phyloP scores from a whole-genome alignment of 2,329 filamentous ascomycete genomes.

The Pseudopyrenochaeta lycopersici region DNA sequence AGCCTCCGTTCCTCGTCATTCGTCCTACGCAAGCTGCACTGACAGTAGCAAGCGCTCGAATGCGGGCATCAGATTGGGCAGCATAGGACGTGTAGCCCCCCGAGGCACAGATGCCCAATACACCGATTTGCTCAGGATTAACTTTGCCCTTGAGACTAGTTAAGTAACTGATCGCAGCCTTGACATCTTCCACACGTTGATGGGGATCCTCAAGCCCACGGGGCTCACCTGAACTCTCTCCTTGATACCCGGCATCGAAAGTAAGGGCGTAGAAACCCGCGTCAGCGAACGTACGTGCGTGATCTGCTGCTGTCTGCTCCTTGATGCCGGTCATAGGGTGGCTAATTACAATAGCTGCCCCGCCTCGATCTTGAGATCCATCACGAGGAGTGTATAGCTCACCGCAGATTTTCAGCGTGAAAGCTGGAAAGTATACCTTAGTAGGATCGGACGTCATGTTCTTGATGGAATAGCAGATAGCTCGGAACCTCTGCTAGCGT shows the following conservation, averaged over 20 bases:
- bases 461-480: too few species aligned
- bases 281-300: conserved; percentile 42
- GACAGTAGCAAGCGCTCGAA: conserved; percentile 50
- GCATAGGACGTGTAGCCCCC: conserved; percentile 48
- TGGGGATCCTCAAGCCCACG: conserved; percentile 50
- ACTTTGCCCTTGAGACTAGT: conserved; percentile 33
- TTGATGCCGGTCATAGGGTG: conserved; percentile 49
- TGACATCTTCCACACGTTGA: conserved; percentile 50
- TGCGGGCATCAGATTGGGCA: conserved; percentile 50
- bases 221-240: conserved; percentile 48
- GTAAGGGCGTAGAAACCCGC: conserved; percentile 45
- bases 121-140: conserved; percentile 47
- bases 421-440: too few species aligned
- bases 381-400: too few species aligned
- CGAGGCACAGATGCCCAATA: conserved; percentile 52
- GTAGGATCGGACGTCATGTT: too few species aligned
- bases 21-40: conserved; percentile 43
- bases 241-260: conserved; percentile 54
- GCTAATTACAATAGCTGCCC: neutral
- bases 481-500: too few species aligned
- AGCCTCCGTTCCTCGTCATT: conserved; percentile 21
- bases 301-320: conserved; percentile 49
- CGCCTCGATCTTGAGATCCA: too few species aligned
- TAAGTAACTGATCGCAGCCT: conserved; percentile 49
- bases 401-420: too few species aligned